Base-by-base conservation (phyloP, 2,329 filamentous ascomycete species). In the Trichoderma simmonsii region DNA sequence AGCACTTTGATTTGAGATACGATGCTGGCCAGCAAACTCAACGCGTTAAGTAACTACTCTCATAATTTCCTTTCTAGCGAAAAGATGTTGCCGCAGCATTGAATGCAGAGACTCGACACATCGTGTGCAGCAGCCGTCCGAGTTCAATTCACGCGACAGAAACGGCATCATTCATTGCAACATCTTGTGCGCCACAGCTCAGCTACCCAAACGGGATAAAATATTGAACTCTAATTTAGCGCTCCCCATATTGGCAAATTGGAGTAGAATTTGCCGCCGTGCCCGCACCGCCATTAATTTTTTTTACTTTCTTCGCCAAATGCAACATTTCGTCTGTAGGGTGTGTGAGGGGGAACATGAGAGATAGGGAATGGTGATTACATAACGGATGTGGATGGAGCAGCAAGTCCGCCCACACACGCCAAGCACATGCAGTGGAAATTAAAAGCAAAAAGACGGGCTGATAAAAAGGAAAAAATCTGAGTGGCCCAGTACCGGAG, bases 141-240 rank as follows among this genome's bases (percentile, higher is more conserved):
- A 43, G 36, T 43, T 14, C n/a, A 34, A 18, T 14, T 21, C n/a
- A 14, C n/a, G 11, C 26, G n/a, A 11, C n/a, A 21, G 30, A 24
- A 24, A n/a, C 24, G 7, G 54, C 24, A 26, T 61, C 28, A 39
- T 61, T 30, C 32, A 36, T 57, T 32, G 26, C n/a, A 66, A 9
- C n/a, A 18, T 36, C 32, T 15, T 30, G 15, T 48, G 24, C 61
- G 36, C 61, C 39, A 51, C 61, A 51, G 24, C 18, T 32, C 9
- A 39, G 18, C 48, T 68, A 32, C 65, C 65, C 24, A 43, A 68
- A 59, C 8, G 54, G 65, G 65, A 68, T 68, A 39, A 43, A 68
- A 59, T 30, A 59, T 21, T 59, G 65, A 68, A 43, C 65, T 36
- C 65, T 59, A 68, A 59, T 30, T 68, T 68, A 59, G 65, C 34